phyloP scores from a whole-genome alignment of 2,329 filamentous ascomycete genomes.

The Xylaria sp. region DNA sequence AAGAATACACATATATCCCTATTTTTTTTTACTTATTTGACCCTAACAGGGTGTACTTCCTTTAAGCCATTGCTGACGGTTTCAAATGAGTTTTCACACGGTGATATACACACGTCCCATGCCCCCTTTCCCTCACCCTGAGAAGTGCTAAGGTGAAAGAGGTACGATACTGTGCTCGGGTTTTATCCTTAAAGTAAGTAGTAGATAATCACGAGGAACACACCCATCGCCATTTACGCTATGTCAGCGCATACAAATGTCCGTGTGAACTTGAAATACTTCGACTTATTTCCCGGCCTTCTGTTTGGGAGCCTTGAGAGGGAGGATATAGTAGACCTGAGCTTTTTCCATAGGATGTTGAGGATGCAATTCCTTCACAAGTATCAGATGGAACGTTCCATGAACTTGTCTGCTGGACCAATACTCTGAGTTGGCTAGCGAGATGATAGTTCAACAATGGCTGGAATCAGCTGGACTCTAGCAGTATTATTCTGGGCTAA shows the following conservation, averaged over 20 bases:
- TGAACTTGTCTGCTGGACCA: background rate
- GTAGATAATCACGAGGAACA: background rate
- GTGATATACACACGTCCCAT: too few relatives aligned
- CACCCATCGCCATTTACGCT: background rate
- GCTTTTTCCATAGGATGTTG: background rate
- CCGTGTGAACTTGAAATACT: background rate
- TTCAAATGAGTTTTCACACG: too few relatives aligned
- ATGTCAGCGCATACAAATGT: background rate
- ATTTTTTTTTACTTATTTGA: too few relatives aligned
- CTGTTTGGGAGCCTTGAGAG: background rate
- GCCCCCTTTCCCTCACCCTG: too few relatives aligned
- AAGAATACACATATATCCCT: too few relatives aligned
- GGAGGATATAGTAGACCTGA: background rate
- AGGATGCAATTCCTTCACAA: background rate
- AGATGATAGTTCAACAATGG: background rate
- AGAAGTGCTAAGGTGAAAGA: background rate
- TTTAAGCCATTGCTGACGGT: too few relatives aligned
- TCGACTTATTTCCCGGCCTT: background rate
- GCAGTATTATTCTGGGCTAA: constrained; percentile 5
- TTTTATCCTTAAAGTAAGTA: constrained; percentile 6
- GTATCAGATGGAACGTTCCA: background rate
- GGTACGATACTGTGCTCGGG: background rate
- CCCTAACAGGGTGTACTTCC: too few relatives aligned
- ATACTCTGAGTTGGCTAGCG: background rate
- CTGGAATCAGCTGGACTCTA: constrained; percentile 11